These are phyloP conservation scores for Botrytis medusae DNA, from an alignment of 2,329 filamentous ascomycete genomes.

Conservation along the genomic window DNA sequence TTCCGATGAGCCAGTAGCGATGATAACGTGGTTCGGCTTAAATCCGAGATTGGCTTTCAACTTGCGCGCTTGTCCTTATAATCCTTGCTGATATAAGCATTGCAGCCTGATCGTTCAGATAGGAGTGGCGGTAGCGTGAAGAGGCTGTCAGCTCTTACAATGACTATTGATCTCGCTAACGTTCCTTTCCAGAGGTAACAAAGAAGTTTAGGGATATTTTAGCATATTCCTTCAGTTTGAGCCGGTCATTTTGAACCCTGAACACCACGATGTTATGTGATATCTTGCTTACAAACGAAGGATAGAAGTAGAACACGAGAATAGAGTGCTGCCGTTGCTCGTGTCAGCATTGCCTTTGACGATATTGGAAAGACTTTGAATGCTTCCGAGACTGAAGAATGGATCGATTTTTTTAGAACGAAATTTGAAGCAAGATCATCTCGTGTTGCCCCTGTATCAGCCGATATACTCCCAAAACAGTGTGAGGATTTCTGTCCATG, in stretches of 20 bases:
- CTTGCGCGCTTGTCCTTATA: not conserved
- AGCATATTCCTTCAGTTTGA: not conserved
- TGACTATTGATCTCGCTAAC: not conserved
- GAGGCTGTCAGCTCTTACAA: not conserved
- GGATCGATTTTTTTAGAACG: not conserved
- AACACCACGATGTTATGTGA: not conserved
- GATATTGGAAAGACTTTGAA: not conserved
- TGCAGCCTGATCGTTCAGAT: not conserved
- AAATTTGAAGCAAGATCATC: not conserved
- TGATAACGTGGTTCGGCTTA: slow-evolving; percentile 6
- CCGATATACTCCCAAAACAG: not conserved
- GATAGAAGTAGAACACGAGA: not conserved
- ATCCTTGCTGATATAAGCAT: not conserved
- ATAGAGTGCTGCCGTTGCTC: not conserved
- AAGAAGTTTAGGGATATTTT: not conserved
- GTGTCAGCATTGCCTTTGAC: not conserved
- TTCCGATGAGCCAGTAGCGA: not conserved
- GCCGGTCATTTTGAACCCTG: not conserved
- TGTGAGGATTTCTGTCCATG: not conserved
- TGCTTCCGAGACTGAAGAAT: not conserved
- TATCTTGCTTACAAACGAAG: not conserved
- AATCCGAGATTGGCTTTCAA: slow-evolving; percentile 2
- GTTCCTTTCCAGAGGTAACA: not conserved
- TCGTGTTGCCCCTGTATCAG: slow-evolving; percentile 5
- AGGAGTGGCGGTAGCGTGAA: not conserved